phyloP scores from a whole-genome alignment of 2,329 filamentous ascomycete genomes.

The Colletotrichum echinochloae region DNA sequence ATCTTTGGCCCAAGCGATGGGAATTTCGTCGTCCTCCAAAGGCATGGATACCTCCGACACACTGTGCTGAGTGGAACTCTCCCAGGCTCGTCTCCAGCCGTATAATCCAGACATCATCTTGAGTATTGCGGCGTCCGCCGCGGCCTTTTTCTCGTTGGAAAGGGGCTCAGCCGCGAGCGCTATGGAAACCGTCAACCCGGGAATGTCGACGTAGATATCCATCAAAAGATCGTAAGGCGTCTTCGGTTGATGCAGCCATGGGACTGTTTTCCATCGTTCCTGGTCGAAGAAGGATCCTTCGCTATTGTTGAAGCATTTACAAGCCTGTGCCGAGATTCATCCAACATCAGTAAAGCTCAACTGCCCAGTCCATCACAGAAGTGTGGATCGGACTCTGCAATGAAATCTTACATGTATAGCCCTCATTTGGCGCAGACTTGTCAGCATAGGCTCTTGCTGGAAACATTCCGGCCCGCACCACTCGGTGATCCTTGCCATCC shows the following conservation, averaged over 20 bases:
- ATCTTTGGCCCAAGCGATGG: background rate
- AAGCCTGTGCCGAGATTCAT: background rate
- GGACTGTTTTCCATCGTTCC: slow-evolving; percentile 18
- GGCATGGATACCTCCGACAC: background rate
- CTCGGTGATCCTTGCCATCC: slow-evolving; percentile 15
- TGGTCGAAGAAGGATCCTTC: slow-evolving; percentile 25
- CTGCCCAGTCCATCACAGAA: no score
- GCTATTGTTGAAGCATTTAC: slow-evolving; percentile 15
- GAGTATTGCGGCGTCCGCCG: background rate
- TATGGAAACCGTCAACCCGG: slow-evolving; percentile 2
- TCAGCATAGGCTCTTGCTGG: slow-evolving; percentile 29
- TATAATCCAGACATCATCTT: background rate
- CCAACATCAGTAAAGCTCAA: background rate
- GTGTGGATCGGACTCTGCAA: background rate
- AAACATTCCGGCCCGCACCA: slow-evolving; percentile 29
- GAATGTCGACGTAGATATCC: slow-evolving; percentile 20
- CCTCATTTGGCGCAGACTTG: slow-evolving; percentile 14
- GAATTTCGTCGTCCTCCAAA: background rate
- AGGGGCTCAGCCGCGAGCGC: background rate
- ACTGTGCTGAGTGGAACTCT: background rate
- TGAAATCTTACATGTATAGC: slow-evolving; percentile 19
- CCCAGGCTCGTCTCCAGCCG: slow-evolving; percentile 21
- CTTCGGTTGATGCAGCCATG: slow-evolving; percentile 5
- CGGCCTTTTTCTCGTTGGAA: background rate
- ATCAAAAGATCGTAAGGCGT: slow-evolving; percentile 17